A percentile compares a stretch with the other conserved stretches of the same genome.
These are phyloP conservation scores for Trichophaea hybrida DNA, from an alignment of 2,329 filamentous ascomycete genomes.

Conservation along the genomic window DNA sequence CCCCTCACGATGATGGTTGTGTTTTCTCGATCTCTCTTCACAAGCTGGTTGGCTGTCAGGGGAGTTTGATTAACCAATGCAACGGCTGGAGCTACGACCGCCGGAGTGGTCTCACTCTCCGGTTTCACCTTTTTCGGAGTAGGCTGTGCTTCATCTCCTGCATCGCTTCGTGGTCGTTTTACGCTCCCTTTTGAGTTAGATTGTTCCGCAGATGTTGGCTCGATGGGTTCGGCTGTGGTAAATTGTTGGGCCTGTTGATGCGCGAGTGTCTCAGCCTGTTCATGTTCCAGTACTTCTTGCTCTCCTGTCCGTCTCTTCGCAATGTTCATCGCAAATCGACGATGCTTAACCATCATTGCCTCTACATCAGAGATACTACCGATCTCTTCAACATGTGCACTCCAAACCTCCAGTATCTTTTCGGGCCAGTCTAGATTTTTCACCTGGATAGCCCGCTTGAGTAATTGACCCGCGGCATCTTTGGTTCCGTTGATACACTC, in stretches of 20 bases:
- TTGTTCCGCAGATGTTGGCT: conserved; percentile 21
- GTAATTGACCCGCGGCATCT: conserved; percentile 49
- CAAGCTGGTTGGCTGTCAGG: conserved; percentile 12
- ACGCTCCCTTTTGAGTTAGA: conserved; percentile 18
- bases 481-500: conserved; percentile 55
- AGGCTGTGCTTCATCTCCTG: conserved; percentile 21
- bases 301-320: conserved; percentile 28
- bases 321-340: conserved; percentile 40
- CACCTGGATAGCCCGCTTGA: conserved; percentile 50
- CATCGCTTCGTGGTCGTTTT: conserved; percentile 1
- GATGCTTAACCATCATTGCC: conserved; percentile 55
- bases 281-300: conserved; percentile 19
- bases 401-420: conserved; percentile 56
- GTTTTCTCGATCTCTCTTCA: conserved; percentile 78
- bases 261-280: not conserved
- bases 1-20: conserved; percentile 70
- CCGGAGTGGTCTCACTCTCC: conserved; percentile 29
- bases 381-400: conserved; percentile 77
- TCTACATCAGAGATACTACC: conserved; percentile 65
- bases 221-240: conserved; percentile 23
- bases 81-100: conserved; percentile 26
- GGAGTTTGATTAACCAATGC: conserved; percentile 31
- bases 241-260: not conserved
- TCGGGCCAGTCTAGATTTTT: conserved; percentile 60
- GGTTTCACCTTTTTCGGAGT: conserved; percentile 49